phyloP scores from a whole-genome alignment of 2,329 filamentous ascomycete genomes.

The Alternaria sp. region DNA sequence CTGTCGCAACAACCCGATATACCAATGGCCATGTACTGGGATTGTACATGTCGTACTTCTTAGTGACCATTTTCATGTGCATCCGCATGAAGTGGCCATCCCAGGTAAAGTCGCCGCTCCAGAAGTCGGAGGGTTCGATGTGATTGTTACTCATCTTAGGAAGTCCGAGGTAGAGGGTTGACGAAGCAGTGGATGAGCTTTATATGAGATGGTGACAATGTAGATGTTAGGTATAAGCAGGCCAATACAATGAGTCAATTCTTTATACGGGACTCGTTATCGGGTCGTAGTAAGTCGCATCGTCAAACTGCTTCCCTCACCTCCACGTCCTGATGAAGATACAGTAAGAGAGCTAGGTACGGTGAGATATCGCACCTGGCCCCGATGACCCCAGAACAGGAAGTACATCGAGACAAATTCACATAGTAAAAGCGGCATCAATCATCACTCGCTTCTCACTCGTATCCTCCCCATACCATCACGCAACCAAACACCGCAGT shows the following conservation, averaged over 20 bases:
- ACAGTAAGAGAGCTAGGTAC: too few relatives aligned
- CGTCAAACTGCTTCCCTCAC: not conserved
- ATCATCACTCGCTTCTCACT: too few relatives aligned
- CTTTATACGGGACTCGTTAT: too few relatives aligned
- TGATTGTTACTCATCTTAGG: not conserved
- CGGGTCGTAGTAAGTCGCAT: too few relatives aligned
- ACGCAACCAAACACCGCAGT: not conserved
- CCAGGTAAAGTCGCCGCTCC: not conserved
- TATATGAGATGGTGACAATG: not conserved
- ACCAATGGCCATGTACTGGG: not conserved
- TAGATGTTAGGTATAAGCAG: not conserved
- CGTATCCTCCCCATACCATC: not conserved
- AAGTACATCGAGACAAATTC: too few relatives aligned
- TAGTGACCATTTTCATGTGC: not conserved
- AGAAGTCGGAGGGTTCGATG: not conserved
- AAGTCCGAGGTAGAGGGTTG: too few relatives aligned
- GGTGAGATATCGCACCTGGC: too few relatives aligned
- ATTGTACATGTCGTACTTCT: not conserved
- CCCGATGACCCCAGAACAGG: too few relatives aligned
- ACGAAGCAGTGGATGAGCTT: too few relatives aligned
- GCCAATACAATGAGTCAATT: too few relatives aligned
- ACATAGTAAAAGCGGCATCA: too few relatives aligned
- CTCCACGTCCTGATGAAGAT: not conserved
- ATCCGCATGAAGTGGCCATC: not conserved
- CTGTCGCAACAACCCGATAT: rapidly evolving